Conservation (phyloP, 768 basidiomycete species). For the Suillus ampliporus region DNA sequence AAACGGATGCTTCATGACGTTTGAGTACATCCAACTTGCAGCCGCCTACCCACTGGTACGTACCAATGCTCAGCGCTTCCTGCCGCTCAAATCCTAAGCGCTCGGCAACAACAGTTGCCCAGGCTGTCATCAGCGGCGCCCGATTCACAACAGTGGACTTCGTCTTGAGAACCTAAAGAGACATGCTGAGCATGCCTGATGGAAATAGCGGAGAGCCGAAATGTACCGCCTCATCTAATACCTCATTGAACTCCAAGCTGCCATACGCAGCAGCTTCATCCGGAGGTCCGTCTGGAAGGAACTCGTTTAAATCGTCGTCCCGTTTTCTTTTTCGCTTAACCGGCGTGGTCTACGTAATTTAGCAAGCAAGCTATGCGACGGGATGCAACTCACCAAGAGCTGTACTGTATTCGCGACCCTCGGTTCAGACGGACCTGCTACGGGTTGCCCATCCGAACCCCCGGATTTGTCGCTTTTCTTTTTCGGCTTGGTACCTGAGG, state of each 20-base stretch:
- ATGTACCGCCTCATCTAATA: constrained; percentile 62
- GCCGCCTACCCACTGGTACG: constrained; percentile 19
- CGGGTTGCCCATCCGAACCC: constrained; percentile 3
- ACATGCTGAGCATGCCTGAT: constrained; percentile 3
- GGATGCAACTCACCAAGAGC: constrained; percentile 33
- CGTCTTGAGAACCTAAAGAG: constrained; percentile 55
- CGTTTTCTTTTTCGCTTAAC: constrained; percentile 55
- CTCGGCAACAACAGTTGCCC: constrained; percentile 88
- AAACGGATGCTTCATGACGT: constrained; percentile 72
- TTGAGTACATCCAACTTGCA: background rate
- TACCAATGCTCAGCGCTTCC: constrained; percentile 92
- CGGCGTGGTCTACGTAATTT: constrained; percentile 45
- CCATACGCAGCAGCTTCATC: constrained; percentile 58
- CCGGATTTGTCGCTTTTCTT: background rate
- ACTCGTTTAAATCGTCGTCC: constrained; percentile 56
- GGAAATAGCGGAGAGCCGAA: background rate
- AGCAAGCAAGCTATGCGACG: background rate
- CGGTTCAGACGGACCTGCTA: constrained; percentile 15
- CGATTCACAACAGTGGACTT: constrained; percentile 82
- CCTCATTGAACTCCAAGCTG: constrained; percentile 73
- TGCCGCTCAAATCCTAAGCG: constrained; percentile 84
- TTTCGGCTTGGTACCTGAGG: constrained; percentile 11
- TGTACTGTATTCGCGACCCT: constrained; percentile 31
- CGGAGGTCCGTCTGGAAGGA: constrained; percentile 54
- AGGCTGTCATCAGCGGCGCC: constrained; percentile 94